Conservation (phyloP, 2,329 filamentous ascomycete species). For the Sphaerulina vaccinii region DNA sequence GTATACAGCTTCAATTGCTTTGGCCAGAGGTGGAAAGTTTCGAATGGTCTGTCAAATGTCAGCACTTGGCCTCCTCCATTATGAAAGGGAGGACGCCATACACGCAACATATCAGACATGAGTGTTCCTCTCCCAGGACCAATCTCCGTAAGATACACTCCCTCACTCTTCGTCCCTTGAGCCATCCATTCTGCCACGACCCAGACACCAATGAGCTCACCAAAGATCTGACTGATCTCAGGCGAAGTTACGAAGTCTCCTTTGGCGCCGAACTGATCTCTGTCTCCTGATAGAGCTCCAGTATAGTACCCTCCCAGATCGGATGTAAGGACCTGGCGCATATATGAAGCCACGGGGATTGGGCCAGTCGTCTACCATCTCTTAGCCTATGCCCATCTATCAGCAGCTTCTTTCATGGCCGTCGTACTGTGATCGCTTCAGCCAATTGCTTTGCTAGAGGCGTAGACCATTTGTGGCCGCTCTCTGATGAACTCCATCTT, state of each 20-base stretch:
- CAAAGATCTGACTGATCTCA: slow-evolving; percentile 96
- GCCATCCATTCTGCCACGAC: slow-evolving; percentile 95
- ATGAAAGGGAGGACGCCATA: slow-evolving; percentile 45
- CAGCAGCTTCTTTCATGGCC: neutral
- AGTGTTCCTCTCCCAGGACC: slow-evolving; percentile 91
- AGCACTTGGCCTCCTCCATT: slow-evolving; percentile 18
- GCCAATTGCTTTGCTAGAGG: slow-evolving; percentile 84
- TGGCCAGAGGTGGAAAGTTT: slow-evolving; percentile 75
- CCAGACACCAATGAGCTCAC: slow-evolving; percentile 92
- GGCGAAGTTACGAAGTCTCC: slow-evolving; percentile 97
- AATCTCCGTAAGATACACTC: slow-evolving; percentile 88
- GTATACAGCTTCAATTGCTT: slow-evolving; percentile 81
- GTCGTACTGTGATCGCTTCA: slow-evolving; percentile 75
- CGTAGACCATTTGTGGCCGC: slow-evolving; percentile 72
- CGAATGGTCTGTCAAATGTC: slow-evolving; percentile 65
- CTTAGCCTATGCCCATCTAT: slow-evolving; percentile 12
- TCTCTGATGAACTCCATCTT: slow-evolving; percentile 44
- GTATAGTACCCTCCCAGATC: slow-evolving; percentile 94
- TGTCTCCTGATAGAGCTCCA: slow-evolving; percentile 58
- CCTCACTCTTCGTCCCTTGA: slow-evolving; percentile 70
- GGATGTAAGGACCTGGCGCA: slow-evolving; percentile 96
- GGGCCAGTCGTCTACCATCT: slow-evolving; percentile 72
- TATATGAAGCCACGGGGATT: slow-evolving; percentile 87
- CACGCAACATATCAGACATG: slow-evolving; percentile 93
- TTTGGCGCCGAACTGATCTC: slow-evolving; percentile 86